Conservation (phyloP, 768 basidiomycete species). For the Favolaschia claudopus region DNA sequence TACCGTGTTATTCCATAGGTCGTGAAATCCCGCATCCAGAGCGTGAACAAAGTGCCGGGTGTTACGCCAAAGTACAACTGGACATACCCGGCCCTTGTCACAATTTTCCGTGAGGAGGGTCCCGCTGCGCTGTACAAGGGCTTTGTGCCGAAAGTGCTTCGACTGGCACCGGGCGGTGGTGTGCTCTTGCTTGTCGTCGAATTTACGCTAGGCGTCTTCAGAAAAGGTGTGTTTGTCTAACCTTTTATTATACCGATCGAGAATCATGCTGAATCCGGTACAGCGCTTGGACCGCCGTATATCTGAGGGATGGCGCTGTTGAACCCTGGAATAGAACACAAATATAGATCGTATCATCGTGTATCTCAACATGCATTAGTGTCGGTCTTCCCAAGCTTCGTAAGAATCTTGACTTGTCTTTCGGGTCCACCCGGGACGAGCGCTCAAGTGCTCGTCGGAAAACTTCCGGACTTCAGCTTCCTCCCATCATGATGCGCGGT, state of each 20-base stretch:
- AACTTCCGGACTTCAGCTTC: too few relatives aligned
- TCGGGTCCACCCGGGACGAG: too few relatives aligned
- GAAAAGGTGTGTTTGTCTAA: conserved; percentile 58
- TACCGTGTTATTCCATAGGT: conserved; percentile 58
- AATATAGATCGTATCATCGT: too few relatives aligned
- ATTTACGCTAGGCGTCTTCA: conserved; percentile 79
- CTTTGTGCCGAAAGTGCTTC: conserved; percentile 93
- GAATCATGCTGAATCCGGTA: too few relatives aligned
- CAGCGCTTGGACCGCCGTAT: too few relatives aligned
- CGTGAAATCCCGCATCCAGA: conserved; percentile 96
- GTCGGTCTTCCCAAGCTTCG: too few relatives aligned
- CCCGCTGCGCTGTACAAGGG: conserved; percentile 90
- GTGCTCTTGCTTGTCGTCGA: conserved; percentile 94
- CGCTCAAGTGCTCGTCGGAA: too few relatives aligned
- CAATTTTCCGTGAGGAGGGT: conserved; percentile 89
- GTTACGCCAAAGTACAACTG: conserved; percentile 90
- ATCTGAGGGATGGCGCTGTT: too few relatives aligned
- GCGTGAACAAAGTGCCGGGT: conserved; percentile 67
- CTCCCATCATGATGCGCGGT: too few relatives aligned
- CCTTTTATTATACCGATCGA: background rate
- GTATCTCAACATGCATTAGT: too few relatives aligned
- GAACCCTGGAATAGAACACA: too few relatives aligned
- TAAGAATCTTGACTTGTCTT: too few relatives aligned
- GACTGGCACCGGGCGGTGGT: conserved; percentile 95
- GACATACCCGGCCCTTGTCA: conserved; percentile 89